Base-by-base conservation (phyloP, 495 filamentous ascomycete species). In the Aspergillus ostianus region DNA sequence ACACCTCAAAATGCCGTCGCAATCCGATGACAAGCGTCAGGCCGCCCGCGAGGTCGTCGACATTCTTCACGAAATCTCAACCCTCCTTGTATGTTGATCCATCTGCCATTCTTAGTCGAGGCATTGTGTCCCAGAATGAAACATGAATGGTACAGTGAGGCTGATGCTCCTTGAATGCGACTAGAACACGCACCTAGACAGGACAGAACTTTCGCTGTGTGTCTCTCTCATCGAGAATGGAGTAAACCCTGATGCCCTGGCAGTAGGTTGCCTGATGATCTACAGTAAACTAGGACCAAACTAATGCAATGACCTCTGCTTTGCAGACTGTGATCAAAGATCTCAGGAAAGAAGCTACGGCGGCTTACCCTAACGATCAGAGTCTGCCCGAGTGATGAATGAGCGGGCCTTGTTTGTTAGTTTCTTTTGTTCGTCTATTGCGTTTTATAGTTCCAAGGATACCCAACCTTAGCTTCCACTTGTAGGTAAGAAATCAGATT, bases 221-320 rank as follows among this genome's bases (percentile, higher is more conserved):
- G 93, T 98, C 56, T 96, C 91, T 47, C 83, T 98, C 67, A 91
- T 98, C 61, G 94, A 98, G 75, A 97, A 97, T 72, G 95, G 95
- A 6, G 91, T 97, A 10, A 96, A 95, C 73, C 94, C 94, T 6
- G 94, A 98, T 70, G 95, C 93, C 9, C 77, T 98, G 15, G 93
- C 93, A 32, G 94, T 97, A 88, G 80, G 61, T 66, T 60, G 47
- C 23, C 27, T 27, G 36, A 10, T 21, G 21, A 52, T 21, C 27
- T 23, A 6, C 26, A 26, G 9, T 29, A 8, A 13, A 41, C 13
- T 41, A 52, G 20, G 20, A 44, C 46, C 30, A 29, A 21, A 32
- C 30, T 56, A 30, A 19, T 21, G 10, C 18, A 17, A 26, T 27
- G 15, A 49, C 20, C 17, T 36, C 51, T 19, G 19, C 29, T 53